These are phyloP conservation scores for Cordyceps farinosa DNA, from an alignment of 2,329 filamentous ascomycete species.

Conservation along the genomic window DNA sequence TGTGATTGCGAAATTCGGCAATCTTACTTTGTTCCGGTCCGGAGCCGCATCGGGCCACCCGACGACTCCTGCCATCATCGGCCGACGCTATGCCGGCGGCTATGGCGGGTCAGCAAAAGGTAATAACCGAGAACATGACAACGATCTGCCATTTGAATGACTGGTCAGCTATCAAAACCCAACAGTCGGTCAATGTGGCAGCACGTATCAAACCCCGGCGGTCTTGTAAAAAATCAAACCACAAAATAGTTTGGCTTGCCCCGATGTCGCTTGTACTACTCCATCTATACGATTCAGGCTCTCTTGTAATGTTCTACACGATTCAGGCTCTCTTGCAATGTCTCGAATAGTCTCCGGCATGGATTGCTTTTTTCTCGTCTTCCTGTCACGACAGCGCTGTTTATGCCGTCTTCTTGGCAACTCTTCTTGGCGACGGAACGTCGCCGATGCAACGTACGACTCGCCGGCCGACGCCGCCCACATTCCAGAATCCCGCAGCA, in stretches of 20 bases:
- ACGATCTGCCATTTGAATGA: neutral
- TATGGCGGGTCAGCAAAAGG: neutral
- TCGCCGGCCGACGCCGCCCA: neutral
- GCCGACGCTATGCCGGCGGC: neutral
- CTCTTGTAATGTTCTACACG: neutral
- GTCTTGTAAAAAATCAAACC: neutral
- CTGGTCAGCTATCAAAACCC: neutral
- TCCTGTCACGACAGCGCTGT: neutral
- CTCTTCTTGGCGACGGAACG: neutral
- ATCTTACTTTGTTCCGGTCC: neutral
- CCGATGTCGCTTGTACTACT: neutral
- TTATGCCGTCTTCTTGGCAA: neutral
- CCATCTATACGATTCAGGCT: neutral
- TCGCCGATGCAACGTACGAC: constrained; percentile 5
- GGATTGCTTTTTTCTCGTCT: neutral
- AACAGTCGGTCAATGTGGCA: neutral
- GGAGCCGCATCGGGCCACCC: neutral
- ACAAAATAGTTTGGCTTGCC: neutral
- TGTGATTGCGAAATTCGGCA: neutral
- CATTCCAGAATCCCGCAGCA: neutral
- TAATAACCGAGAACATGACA: neutral
- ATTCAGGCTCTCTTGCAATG: neutral
- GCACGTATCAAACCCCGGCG: neutral
- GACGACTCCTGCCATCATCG: neutral
- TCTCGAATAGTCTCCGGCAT: neutral